These are phyloP conservation scores for Schizochytrium sp. DNA, from an alignment of 108 stramenopile species.

Conservation along the genomic window DNA sequence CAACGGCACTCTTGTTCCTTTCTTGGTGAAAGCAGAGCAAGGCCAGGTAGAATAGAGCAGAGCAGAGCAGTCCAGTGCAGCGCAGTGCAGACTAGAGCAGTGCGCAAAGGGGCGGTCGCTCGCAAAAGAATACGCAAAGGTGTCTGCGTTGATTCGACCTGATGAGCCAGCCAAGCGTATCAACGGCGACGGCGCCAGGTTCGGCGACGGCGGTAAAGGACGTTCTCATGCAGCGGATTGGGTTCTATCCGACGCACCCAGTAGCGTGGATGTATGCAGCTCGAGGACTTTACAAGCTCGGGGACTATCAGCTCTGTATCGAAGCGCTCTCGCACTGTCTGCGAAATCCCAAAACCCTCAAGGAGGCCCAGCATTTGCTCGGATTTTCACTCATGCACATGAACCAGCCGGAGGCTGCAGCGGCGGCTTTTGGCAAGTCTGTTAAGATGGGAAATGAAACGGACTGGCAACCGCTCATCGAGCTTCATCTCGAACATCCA, in stretches of 20 bases:
- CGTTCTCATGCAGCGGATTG: not conserved
- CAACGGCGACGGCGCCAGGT: not conserved
- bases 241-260: not conserved
- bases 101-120: too few species aligned
- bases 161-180: too few species aligned
- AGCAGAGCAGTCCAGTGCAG: too few species aligned
- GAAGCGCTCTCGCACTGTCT: constrained; percentile 13
- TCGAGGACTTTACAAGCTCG: not conserved
- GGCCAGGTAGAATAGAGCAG: not conserved
- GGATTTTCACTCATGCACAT: not conserved
- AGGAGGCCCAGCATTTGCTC: constrained; percentile 6
- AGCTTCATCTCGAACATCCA: constrained; percentile 1
- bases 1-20: not conserved
- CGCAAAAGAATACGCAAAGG: too few species aligned
- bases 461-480: not conserved
- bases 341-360: not conserved
- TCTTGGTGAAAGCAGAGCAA: not conserved
- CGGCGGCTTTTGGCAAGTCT: not conserved
- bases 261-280: constrained; percentile 6
- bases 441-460: constrained; percentile 14
- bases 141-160: too few species aligned
- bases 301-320: not conserved
- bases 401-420: not conserved
- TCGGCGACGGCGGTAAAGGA: not conserved
- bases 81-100: too few species aligned